Conservation (phyloP, 2,329 filamentous ascomycete genomes). For the Colletotrichum sp. region DNA sequence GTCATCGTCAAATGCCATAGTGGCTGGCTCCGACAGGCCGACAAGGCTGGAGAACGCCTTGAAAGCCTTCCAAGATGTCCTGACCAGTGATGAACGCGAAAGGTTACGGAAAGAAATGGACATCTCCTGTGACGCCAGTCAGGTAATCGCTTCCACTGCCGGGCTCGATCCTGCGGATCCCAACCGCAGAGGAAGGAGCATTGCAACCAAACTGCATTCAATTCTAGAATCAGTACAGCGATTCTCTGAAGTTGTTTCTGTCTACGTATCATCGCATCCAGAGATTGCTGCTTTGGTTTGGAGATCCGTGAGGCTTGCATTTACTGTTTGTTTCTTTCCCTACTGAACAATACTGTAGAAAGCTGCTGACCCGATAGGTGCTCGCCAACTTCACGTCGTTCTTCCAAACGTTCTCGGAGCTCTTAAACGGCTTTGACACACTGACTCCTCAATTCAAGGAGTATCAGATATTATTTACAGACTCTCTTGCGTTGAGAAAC, state of each 20-base stretch:
- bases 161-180: not conserved
- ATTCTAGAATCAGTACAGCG: not conserved
- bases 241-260: slow-evolving; percentile 20
- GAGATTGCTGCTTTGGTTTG: slow-evolving; percentile 44
- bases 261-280: slow-evolving; percentile 39
- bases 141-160: fast-evolving
- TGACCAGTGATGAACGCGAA: not conserved
- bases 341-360: too few species aligned
- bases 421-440: slow-evolving; percentile 37
- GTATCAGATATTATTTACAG: slow-evolving; percentile 23
- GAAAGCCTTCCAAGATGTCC: not conserved
- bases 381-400: slow-evolving; percentile 39
- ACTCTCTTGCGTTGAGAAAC: fast-evolving
- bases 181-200: not conserved
- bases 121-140: fast-evolving
- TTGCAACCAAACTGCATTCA: not conserved
- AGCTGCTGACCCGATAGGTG: slow-evolving; percentile 9
- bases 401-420: slow-evolving; percentile 39
- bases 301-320: slow-evolving; percentile 46
- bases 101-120: fast-evolving
- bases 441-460: slow-evolving; percentile 38
- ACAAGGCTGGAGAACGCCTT: fast-evolving
- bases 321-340: slow-evolving; percentile 32
- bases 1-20: fast-evolving
- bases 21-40: fast-evolving